Percentiles rank a stretch among this genome's conserved stretches.
Conservation (phyloP, 495 filamentous ascomycete species). For the Penicillium cosmopolitanum region DNA sequence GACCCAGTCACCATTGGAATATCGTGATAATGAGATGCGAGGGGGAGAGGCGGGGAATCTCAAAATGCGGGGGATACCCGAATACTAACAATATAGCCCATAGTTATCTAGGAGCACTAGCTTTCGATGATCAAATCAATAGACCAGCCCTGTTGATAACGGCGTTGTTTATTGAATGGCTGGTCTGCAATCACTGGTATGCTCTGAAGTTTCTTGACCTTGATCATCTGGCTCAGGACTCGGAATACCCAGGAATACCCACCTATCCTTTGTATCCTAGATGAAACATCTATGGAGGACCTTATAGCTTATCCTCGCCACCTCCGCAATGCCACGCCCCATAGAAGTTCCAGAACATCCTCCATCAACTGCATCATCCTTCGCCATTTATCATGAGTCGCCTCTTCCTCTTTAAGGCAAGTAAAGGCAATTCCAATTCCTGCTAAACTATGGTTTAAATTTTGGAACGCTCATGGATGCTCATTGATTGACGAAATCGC, state of each 20-base stretch:
- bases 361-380: not conserved
- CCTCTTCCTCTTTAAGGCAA: not conserved
- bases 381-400: not conserved
- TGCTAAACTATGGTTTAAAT: not conserved
- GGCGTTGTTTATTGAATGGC: too few relatives aligned
- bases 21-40: not conserved
- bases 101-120: too few relatives aligned
- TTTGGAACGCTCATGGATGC: not conserved
- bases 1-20: not conserved
- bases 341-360: not conserved
- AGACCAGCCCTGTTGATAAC: too few relatives aligned
- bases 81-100: not conserved
- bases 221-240: too few relatives aligned
- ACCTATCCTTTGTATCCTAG: too few relatives aligned
- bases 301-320: not conserved
- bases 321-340: not conserved
- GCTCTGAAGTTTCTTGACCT: too few relatives aligned
- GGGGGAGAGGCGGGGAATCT: not conserved
- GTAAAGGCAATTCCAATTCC: not conserved
- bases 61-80: not conserved
- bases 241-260: too few relatives aligned
- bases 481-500: not conserved
- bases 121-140: too few relatives aligned
- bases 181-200: too few relatives aligned
- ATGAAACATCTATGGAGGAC: too few relatives aligned